Conservation (phyloP, 202 grass and related monocot genomes). For the Zizania palustris region DNA sequence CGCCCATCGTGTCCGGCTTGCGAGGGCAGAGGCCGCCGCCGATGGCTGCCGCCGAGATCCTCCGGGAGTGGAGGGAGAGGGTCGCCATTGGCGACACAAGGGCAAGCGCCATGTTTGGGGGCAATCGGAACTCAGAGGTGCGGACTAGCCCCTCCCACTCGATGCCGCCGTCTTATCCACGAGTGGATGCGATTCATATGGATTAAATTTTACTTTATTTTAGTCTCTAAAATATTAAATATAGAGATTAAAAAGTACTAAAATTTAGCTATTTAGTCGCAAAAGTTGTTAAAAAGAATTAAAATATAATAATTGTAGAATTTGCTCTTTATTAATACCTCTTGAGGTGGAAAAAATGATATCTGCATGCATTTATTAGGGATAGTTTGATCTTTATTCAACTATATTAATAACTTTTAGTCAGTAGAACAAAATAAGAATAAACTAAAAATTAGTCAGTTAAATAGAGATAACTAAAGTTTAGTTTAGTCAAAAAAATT, state of each 20-base stretch:
- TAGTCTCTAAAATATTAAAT: not conserved
- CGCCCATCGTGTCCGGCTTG: constrained; percentile 12
- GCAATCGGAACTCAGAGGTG: not conserved
- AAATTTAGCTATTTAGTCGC: too few relatives aligned
- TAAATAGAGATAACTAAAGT: too few relatives aligned
- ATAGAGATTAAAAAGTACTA: not conserved
- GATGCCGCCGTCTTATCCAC: constrained; percentile 43
- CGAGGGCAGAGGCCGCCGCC: constrained; percentile 39
- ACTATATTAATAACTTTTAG: too few relatives aligned
- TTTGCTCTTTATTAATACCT: too few relatives aligned
- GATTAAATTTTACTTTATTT: not conserved
- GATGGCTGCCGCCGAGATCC: constrained; percentile 46
- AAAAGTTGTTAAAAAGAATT: too few relatives aligned
- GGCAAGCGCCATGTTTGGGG: constrained; percentile 45
- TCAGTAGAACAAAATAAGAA: too few relatives aligned
- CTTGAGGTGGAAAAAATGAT: too few relatives aligned
- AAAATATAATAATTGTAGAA: too few relatives aligned
- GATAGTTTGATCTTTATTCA: too few relatives aligned
- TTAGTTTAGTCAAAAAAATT: too few relatives aligned
- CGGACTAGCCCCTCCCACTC: constrained; percentile 15
- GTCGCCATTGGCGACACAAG: constrained; percentile 48
- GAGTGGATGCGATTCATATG: not conserved
- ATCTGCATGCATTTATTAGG: too few relatives aligned
- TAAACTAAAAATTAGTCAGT: too few relatives aligned
- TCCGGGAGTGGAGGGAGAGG: constrained; percentile 53